A percentile compares a stretch with the other conserved stretches of the same genome.
These are phyloP conservation scores for Aspergillus pseudoglaucus DNA, from an alignment of 2,329 filamentous ascomycete genomes.

Conservation along the genomic window DNA sequence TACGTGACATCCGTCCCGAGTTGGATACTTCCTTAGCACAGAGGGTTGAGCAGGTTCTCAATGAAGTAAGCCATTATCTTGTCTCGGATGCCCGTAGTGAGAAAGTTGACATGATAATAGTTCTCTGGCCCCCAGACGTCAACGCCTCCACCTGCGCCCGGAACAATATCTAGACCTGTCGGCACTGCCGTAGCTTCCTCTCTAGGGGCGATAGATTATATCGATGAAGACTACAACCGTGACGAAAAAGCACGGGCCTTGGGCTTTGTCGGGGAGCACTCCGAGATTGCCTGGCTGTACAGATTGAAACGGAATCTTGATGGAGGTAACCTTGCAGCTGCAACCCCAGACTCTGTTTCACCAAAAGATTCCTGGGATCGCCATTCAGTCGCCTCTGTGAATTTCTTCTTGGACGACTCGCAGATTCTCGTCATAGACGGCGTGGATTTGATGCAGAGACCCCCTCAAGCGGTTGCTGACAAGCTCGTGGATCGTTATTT, in stretches of 20 bases:
- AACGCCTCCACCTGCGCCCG: conserved; percentile 5
- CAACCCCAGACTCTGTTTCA: conserved; percentile 10
- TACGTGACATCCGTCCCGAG: conserved; percentile 28
- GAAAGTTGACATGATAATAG: conserved; percentile 7
- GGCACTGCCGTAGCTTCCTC: conserved; percentile 15
- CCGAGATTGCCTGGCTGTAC: conserved; percentile 40
- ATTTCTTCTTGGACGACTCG: conserved; percentile 36
- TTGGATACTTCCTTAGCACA: conserved; percentile 27
- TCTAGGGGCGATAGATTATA: conserved; percentile 32
- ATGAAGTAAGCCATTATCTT: conserved; percentile 23
- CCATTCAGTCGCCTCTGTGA: conserved; percentile 27
- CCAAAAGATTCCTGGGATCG: conserved; percentile 14
- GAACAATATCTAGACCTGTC: background rate
- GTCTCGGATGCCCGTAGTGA: conserved; percentile 6
- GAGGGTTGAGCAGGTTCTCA: conserved; percentile 28
- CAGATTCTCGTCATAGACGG: conserved; percentile 27
- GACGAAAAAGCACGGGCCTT: conserved; percentile 32
- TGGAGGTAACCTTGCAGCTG: conserved; percentile 2
- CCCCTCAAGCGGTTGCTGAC: conserved; percentile 32
- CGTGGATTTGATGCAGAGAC: conserved; percentile 32
- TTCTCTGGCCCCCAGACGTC: conserved; percentile 7
- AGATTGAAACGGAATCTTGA: conserved; percentile 33
- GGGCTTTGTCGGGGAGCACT: conserved; percentile 41
- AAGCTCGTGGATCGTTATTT: conserved; percentile 36
- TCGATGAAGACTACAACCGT: conserved; percentile 39